These are phyloP conservation scores for Amylocystis lapponica DNA, from an alignment of 768 basidiomycete genomes.

Conservation along the genomic window DNA sequence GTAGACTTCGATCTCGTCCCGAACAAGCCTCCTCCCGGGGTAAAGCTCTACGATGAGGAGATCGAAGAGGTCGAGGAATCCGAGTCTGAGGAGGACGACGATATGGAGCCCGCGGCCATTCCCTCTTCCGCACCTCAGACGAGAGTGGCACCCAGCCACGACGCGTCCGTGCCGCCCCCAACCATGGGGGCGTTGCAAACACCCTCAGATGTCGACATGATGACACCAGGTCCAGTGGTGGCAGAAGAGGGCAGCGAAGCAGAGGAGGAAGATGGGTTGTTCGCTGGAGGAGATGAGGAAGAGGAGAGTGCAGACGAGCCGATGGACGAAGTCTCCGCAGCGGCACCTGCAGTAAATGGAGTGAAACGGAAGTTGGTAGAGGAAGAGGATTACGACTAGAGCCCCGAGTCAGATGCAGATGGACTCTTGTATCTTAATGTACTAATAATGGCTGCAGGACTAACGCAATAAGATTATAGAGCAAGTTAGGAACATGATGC, in stretches of 20 bases:
- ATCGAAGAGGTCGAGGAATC: slow-evolving; percentile 78
- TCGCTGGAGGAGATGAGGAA: slow-evolving; percentile 73
- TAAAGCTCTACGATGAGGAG: slow-evolving; percentile 74
- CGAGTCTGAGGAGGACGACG: slow-evolving; percentile 56
- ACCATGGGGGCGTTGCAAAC: slow-evolving; percentile 54
- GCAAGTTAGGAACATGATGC: too few relatives aligned
- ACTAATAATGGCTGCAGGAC: slow-evolving; percentile 9
- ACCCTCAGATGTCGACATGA: slow-evolving; percentile 68
- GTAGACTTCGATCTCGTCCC: slow-evolving; percentile 86
- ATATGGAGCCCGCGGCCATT: slow-evolving; percentile 66
- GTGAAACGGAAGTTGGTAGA: slow-evolving; percentile 77
- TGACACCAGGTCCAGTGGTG: slow-evolving; percentile 27
- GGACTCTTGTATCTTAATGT: slow-evolving; percentile 5
- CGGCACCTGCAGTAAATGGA: slow-evolving; percentile 38
- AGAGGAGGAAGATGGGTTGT: slow-evolving; percentile 73
- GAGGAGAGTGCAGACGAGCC: slow-evolving; percentile 58
- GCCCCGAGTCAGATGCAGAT: slow-evolving; percentile 26
- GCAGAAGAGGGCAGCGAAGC: slow-evolving; percentile 63
- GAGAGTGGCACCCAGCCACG: slow-evolving; percentile 11
- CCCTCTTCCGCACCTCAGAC: slow-evolving; percentile 22
- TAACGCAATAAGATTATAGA: slow-evolving; percentile 3
- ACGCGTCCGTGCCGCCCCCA: slow-evolving; percentile 13
- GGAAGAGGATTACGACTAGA: slow-evolving; percentile 80
- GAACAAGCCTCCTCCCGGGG: slow-evolving; percentile 75
- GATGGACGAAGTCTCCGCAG: slow-evolving; percentile 71